Percentiles rank a stretch among this genome's conserved stretches.
These are phyloP conservation scores for Ganoderma boninense DNA, from an alignment of 1,284 basidiomycete species.

Conservation along the genomic window DNA sequence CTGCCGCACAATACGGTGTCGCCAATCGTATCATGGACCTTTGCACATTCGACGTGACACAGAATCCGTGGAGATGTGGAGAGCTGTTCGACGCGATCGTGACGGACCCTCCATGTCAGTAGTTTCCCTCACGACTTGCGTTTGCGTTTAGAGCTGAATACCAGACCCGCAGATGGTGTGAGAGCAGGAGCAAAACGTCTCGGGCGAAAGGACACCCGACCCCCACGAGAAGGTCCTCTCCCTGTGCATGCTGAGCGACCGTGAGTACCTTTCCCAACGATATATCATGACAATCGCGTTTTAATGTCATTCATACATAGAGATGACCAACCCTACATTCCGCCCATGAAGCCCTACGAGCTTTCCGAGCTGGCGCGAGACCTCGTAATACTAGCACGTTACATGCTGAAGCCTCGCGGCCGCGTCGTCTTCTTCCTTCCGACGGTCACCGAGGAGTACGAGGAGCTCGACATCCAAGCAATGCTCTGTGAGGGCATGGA, in stretches of 20 bases:
- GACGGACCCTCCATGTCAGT: slow-evolving; percentile 91
- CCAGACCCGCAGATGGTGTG: slow-evolving; percentile 77
- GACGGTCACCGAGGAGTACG: slow-evolving; percentile 90
- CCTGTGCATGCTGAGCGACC: slow-evolving; percentile 31
- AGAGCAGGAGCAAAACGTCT: slow-evolving; percentile 96
- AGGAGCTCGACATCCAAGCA: slow-evolving; percentile 81
- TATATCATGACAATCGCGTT: neutral
- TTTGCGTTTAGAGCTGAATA: neutral
- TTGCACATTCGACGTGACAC: slow-evolving; percentile 90
- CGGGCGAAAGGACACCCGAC: slow-evolving; percentile 71
- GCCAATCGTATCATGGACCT: slow-evolving; percentile 82
- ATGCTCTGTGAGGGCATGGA: slow-evolving; percentile 88
- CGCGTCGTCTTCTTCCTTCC: slow-evolving; percentile 96
- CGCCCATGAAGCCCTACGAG: slow-evolving; percentile 93
- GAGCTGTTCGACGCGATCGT: slow-evolving; percentile 94
- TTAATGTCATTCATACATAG: slow-evolving; percentile 35
- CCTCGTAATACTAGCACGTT: slow-evolving; percentile 84
- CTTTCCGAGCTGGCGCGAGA: slow-evolving; percentile 87
- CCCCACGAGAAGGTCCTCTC: slow-evolving; percentile 27
- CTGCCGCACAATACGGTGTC: slow-evolving; percentile 89
- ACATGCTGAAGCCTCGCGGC: slow-evolving; percentile 87
- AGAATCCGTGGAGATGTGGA: slow-evolving; percentile 89
- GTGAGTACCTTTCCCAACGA: slow-evolving; percentile 32
- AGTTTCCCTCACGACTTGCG: neutral
- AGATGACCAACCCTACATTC: slow-evolving; percentile 77